Evolutionary conservation across 805 yeast genomes (phyloP).

Genomic region (Barnettozyma salicaria): DNA sequence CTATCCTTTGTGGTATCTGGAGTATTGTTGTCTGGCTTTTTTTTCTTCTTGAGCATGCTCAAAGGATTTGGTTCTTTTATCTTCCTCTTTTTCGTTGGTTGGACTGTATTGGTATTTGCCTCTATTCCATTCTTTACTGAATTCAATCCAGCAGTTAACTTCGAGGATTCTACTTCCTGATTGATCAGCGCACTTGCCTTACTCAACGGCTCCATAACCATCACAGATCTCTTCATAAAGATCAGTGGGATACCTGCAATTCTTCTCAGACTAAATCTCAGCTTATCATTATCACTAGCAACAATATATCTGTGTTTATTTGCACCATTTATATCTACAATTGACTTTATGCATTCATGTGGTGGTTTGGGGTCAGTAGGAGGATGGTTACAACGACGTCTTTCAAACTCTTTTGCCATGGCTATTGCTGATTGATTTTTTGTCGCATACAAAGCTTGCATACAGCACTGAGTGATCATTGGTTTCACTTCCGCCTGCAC

Average conservation of each 20-base stretch:
- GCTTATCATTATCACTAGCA: slow-evolving; percentile 66
- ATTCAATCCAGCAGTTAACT: slow-evolving; percentile 76
- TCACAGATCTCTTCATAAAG: slow-evolving; percentile 83
- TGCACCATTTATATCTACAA: slow-evolving; percentile 62
- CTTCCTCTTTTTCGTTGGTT: slow-evolving; percentile 41
- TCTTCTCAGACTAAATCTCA: slow-evolving; percentile 62
- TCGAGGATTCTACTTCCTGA: slow-evolving; percentile 50
- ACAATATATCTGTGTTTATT: slow-evolving; percentile 90
- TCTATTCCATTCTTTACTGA: slow-evolving; percentile 42
- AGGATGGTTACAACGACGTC: slow-evolving; percentile 88
- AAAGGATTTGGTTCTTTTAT: slow-evolving; percentile 87
- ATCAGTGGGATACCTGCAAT: slow-evolving; percentile 89
- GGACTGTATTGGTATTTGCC: slow-evolving; percentile 19
- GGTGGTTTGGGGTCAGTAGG: slow-evolving; percentile 58
- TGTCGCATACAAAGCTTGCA: slow-evolving; percentile 73
- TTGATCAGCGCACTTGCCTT: slow-evolving; percentile 54
- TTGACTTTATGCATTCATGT: slow-evolving; percentile 66
- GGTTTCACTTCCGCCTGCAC: slow-evolving; percentile 82
- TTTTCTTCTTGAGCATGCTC: slow-evolving; percentile 74
- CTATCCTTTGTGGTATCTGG: slow-evolving; percentile 8
- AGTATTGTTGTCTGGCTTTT: slow-evolving; percentile 18
- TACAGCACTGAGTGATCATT: slow-evolving; percentile 94
- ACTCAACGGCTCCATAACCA: slow-evolving; percentile 93
- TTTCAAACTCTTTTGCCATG: slow-evolving; percentile 76
- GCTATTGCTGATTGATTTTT: slow-evolving; percentile 72